These are phyloP conservation scores for Amanita exitialis DNA, from an alignment of 768 basidiomycete species.

Conservation along the genomic window DNA sequence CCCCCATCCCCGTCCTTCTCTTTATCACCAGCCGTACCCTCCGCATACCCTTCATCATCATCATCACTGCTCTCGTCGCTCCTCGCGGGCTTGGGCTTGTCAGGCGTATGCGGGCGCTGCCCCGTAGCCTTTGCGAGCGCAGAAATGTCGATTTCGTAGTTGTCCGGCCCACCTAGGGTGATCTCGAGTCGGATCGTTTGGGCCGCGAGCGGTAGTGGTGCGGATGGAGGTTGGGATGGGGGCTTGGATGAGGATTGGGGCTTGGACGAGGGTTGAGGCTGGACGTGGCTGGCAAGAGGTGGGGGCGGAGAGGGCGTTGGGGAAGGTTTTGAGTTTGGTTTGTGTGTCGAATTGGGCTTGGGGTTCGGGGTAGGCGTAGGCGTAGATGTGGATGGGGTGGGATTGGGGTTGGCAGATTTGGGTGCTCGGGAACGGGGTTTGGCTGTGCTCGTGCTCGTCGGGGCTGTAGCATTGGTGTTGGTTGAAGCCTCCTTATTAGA, in stretches of 20 bases:
- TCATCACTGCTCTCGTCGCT: conserved; percentile 27
- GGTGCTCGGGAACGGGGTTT: conserved; percentile 15
- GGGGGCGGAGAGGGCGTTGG: background rate
- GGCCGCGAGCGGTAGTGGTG: conserved; percentile 25
- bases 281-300: background rate
- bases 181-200: conserved; percentile 65
- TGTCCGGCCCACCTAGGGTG: conserved; percentile 57
- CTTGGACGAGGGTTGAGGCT: background rate
- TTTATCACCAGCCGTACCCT: conserved; percentile 14
- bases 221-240: too few species aligned
- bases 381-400: conserved; percentile 6
- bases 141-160: conserved; percentile 66
- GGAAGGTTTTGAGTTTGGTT: background rate
- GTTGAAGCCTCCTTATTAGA: background rate
- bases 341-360: background rate
- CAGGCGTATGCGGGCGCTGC: conserved; percentile 47
- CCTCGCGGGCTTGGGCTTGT: conserved; percentile 15
- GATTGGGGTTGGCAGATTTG: background rate
- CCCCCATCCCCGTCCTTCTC: background rate
- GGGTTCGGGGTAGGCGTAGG: background rate
- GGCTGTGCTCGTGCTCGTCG: background rate
- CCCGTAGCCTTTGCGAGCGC: conserved; percentile 51
- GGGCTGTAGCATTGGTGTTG: background rate
- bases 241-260: too few species aligned
- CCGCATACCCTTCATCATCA: conserved; percentile 39